phyloP scores from a whole-genome alignment of 225 moss, liverwort and hornwort species.

The Physcomitrium patens region DNA sequence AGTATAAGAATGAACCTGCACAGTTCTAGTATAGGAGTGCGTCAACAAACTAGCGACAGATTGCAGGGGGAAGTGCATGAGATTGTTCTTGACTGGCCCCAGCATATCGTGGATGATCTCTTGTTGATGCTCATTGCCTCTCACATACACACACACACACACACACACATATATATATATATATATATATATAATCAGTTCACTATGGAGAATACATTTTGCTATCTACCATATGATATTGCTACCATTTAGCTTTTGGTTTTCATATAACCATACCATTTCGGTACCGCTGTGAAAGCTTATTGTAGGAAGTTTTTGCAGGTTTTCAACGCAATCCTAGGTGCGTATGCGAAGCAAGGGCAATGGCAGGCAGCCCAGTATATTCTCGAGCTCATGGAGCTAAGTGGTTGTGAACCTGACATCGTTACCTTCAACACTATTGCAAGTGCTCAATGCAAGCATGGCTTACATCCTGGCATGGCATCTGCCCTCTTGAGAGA shows the following conservation, averaged over 20 bases:
- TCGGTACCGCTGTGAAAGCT: not conserved
- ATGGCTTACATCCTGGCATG: slow-evolving; percentile 56
- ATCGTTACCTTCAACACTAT: slow-evolving; percentile 58
- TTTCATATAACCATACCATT: not conserved
- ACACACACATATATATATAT: too few relatives aligned
- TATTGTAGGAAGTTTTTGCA: slow-evolving; percentile 25
- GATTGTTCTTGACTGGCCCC: too few relatives aligned
- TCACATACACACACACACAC: too few relatives aligned
- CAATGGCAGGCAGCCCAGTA: slow-evolving; percentile 63
- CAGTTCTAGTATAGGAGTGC: too few relatives aligned
- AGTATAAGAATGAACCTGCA: too few relatives aligned
- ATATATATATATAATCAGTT: not conserved
- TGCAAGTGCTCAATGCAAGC: slow-evolving; percentile 58
- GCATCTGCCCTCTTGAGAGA: slow-evolving; percentile 25
- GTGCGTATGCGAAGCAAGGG: slow-evolving; percentile 62
- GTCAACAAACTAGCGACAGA: too few relatives aligned
- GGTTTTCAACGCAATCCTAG: slow-evolving; percentile 70
- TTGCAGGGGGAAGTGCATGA: too few relatives aligned
- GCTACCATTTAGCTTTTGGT: not conserved
- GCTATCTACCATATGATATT: not conserved
- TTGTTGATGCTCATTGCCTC: not conserved
- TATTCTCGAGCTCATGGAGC: slow-evolving; percentile 53
- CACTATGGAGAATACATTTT: too few relatives aligned
- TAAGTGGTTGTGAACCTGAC: slow-evolving; percentile 39
- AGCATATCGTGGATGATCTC: too few relatives aligned